phyloP scores from a whole-genome alignment of 1,139 yeast species.

The Candida albicans region DNA sequence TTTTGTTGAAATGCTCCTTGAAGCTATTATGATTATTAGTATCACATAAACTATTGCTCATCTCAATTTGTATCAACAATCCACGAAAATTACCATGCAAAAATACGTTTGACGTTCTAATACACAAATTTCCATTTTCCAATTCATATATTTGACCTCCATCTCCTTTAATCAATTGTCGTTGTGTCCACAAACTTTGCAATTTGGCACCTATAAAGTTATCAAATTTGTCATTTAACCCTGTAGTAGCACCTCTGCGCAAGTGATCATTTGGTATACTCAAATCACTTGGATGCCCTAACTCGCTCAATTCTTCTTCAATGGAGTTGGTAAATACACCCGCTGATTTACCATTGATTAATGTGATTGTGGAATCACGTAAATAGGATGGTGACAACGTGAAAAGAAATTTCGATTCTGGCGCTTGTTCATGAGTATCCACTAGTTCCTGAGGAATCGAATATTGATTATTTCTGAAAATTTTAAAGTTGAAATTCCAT shows the following conservation, averaged over 20 bases:
- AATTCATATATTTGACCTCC: slow-evolving; percentile 66
- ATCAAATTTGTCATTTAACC: slow-evolving; percentile 52
- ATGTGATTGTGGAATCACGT: slow-evolving; percentile 50
- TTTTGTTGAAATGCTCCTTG: slow-evolving; percentile 24
- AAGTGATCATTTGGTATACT: slow-evolving; percentile 42
- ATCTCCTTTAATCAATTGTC: slow-evolving; percentile 76
- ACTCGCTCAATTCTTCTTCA: slow-evolving; percentile 35
- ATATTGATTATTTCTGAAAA: slow-evolving; percentile 60
- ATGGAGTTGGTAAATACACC: slow-evolving; percentile 45
- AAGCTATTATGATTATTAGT: slow-evolving; percentile 15
- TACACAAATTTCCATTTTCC: slow-evolving; percentile 45
- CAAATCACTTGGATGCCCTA: slow-evolving; percentile 17
- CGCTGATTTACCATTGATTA: slow-evolving; percentile 49
- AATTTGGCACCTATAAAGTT: slow-evolving; percentile 52
- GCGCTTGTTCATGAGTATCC: slow-evolving; percentile 27
- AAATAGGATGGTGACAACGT: slow-evolving; percentile 58
- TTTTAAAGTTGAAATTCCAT: slow-evolving; percentile 66
- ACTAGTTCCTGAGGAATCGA: slow-evolving; percentile 45
- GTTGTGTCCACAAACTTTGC: slow-evolving; percentile 68
- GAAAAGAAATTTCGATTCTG: slow-evolving; percentile 52
- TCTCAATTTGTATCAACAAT: slow-evolving; percentile 58
- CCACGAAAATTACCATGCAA: slow-evolving; percentile 77
- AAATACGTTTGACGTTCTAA: slow-evolving; percentile 69
- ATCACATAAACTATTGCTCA: slow-evolving; percentile 20
- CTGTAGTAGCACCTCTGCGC: slow-evolving; percentile 48